A percentile compares a stretch with the other conserved stretches of the same genome.
Conservation (phyloP, 768 basidiomycete species). For the Agrocybe pediades region DNA sequence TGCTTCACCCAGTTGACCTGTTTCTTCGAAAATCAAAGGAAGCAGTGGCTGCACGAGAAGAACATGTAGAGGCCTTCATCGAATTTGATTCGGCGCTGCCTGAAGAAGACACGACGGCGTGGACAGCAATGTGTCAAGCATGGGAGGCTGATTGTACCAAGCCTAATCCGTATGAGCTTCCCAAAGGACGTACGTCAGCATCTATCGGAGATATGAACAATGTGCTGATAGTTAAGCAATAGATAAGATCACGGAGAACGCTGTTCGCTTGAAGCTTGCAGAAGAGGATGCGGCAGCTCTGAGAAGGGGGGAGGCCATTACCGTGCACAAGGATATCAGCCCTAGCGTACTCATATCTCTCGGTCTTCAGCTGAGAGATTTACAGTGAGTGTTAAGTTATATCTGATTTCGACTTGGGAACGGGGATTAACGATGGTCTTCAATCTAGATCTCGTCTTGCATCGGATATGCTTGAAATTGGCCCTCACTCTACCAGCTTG, state of each 20-base stretch:
- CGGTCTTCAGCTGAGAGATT: constrained; percentile 32
- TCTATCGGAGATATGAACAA: no score
- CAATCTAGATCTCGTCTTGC: constrained; percentile 18
- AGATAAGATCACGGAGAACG: no score
- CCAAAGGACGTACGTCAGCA: neutral
- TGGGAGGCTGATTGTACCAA: constrained; percentile 7
- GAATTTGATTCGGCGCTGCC: constrained; percentile 11
- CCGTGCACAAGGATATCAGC: neutral
- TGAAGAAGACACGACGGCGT: constrained; percentile 1
- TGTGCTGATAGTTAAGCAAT: no score
- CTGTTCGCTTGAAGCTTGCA: no score
- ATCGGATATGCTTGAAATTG: constrained; percentile 12
- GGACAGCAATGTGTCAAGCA: constrained; percentile 17
- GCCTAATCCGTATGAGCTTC: constrained; percentile 9
- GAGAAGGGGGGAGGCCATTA: neutral
- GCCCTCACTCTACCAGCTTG: constrained; percentile 25
- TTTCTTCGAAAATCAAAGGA: neutral
- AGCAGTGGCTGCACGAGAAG: neutral
- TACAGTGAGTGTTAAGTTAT: constrained; percentile 5
- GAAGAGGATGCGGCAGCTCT: neutral
- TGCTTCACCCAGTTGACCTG: no score
- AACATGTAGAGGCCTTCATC: constrained; percentile 4
- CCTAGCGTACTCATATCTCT: constrained; percentile 27
- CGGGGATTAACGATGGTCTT: no score
- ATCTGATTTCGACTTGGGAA: neutral